Evolutionary conservation across 2,329 filamentous ascomycete species (phyloP).

Genomic region (Fusarium oligoseptatum): DNA sequence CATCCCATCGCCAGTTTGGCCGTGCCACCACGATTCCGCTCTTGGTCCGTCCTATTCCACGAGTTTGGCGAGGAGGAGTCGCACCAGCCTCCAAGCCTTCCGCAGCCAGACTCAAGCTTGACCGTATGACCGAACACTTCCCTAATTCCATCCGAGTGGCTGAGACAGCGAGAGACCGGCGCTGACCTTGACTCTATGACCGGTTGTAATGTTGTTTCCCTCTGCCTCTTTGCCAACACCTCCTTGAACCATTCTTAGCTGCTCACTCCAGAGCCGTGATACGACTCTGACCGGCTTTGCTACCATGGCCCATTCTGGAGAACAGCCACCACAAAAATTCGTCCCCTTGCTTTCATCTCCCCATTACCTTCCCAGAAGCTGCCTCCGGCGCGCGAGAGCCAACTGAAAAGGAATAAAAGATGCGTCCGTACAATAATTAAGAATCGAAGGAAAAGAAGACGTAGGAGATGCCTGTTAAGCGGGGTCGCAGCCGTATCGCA

Average conservation of each 20-base stretch:
- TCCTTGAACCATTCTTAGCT: conserved; percentile 9
- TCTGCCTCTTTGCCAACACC: conserved; percentile 14
- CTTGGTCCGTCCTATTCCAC: not conserved
- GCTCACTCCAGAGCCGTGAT: not conserved
- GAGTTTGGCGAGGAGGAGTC: not conserved
- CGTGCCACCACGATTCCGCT: not conserved
- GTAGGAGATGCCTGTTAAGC: conserved; percentile 46
- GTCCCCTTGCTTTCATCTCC: conserved; percentile 21
- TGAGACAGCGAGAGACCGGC: conserved; percentile 21
- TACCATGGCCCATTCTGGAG: conserved; percentile 9
- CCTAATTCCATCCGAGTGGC: conserved; percentile 13
- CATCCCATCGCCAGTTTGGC: conserved; percentile 4
- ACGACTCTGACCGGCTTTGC: not conserved
- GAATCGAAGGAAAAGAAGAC: conserved; percentile 47
- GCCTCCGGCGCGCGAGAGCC: conserved; percentile 43
- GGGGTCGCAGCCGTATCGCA: conserved; percentile 55
- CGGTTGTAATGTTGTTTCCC: conserved; percentile 8
- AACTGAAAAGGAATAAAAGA: conserved; percentile 45
- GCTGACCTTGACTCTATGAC: conserved; percentile 30
- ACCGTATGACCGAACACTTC: conserved; percentile 4
- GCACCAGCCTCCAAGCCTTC: not conserved
- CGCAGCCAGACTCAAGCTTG: conserved; percentile 3
- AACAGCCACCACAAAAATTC: conserved; percentile 12
- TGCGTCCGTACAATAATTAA: conserved; percentile 35
- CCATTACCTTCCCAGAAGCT: conserved; percentile 55